These are phyloP conservation scores for Coprinopsis marcescibilis DNA, from an alignment of 768 basidiomycete genomes.

Conservation along the genomic window DNA sequence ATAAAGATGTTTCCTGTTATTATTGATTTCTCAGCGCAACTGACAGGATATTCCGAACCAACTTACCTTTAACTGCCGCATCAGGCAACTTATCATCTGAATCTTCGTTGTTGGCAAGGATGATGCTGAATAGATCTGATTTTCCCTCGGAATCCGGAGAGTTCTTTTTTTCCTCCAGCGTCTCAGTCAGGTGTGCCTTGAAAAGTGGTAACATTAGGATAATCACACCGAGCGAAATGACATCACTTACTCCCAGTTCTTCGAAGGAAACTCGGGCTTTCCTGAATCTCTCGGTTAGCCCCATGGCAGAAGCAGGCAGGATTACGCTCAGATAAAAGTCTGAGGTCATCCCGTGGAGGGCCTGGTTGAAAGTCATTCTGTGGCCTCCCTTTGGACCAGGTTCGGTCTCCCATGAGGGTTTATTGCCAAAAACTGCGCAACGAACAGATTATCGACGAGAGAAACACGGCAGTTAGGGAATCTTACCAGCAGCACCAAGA, in stretches of 20 bases:
- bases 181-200: slow-evolving; percentile 42
- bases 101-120: slow-evolving; percentile 42
- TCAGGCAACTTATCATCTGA: slow-evolving; percentile 27
- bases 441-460: too few relatives aligned
- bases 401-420: slow-evolving; percentile 43
- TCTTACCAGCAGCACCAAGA: slow-evolving; percentile 46
- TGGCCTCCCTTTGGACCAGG: slow-evolving; percentile 35
- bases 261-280: slow-evolving; percentile 31
- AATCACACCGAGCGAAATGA: too few relatives aligned
- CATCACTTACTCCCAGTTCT: slow-evolving; percentile 39
- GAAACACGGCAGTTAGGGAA: not conserved
- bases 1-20: slow-evolving; percentile 38
- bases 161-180: slow-evolving; percentile 40
- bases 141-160: slow-evolving; percentile 34
- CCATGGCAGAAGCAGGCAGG: slow-evolving; percentile 34
- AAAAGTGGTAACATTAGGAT: not conserved
- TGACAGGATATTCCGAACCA: not conserved
- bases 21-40: not conserved
- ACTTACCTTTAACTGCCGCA: too few relatives aligned
- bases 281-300: slow-evolving; percentile 27
- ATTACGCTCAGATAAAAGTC: slow-evolving; percentile 31
- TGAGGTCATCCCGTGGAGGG: slow-evolving; percentile 38
- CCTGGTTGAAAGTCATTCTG: slow-evolving; percentile 41
- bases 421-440: slow-evolving; percentile 42
- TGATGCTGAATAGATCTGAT: slow-evolving; percentile 49